These are phyloP conservation scores for Hydrangea macrophylla DNA, from an alignment of 148 eudicot genomes.

Conservation along the genomic window DNA sequence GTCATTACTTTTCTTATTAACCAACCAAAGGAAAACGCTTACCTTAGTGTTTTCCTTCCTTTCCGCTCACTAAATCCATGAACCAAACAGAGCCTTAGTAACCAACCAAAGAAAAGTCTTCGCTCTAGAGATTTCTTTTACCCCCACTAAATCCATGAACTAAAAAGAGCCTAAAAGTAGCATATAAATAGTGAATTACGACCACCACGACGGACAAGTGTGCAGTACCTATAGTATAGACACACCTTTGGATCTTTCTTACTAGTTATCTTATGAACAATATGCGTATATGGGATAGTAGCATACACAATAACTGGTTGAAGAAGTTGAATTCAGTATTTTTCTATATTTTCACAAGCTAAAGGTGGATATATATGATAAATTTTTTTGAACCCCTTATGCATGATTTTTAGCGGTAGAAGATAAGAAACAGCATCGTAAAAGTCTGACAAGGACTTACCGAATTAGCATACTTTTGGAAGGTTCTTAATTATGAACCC, in stretches of 20 bases:
- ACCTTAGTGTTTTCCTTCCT: background rate
- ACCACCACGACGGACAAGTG: background rate
- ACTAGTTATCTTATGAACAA: background rate
- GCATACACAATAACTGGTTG: no score
- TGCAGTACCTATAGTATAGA: no score
- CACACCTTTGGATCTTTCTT: no score
- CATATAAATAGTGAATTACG: background rate
- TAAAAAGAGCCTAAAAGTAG: no score
- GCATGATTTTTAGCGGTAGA: background rate
- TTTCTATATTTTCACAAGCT: background rate
- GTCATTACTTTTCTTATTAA: no score
- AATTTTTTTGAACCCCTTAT: background rate
- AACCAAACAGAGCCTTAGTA: no score
- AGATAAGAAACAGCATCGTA: background rate
- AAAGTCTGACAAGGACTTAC: no score
- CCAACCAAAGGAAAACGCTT: no score
- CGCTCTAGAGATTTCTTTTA: background rate
- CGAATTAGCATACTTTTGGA: no score
- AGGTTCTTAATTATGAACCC: no score
- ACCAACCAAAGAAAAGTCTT: no score
- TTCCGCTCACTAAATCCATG: background rate
- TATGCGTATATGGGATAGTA: no score
- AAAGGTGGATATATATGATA: background rate
- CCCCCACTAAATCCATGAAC: background rate
- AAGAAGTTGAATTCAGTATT: background rate